Conservation (phyloP, 2,329 filamentous ascomycete genomes). For the Arthrobotrys entomopaga region DNA sequence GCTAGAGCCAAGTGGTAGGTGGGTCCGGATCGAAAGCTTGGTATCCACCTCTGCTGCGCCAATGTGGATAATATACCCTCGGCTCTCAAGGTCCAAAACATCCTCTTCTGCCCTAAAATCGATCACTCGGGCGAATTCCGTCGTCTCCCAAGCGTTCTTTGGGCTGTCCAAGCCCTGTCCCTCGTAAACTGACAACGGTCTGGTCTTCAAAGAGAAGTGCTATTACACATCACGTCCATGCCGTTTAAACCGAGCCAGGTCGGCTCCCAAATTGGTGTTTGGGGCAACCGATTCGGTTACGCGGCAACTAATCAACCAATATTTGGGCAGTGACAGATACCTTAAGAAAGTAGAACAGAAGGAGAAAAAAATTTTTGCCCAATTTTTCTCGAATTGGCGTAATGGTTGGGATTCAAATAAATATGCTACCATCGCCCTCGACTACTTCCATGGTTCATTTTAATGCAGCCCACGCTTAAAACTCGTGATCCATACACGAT, state of each 20-base stretch:
- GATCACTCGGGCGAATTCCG: conserved; percentile 45
- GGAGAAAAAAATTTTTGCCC: conserved; percentile 25
- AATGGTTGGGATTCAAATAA: conserved; percentile 18
- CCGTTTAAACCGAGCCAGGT: conserved; percentile 46
- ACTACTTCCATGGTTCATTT: conserved; percentile 23
- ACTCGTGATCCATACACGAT: conserved; percentile 29
- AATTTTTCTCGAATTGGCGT: conserved; percentile 6
- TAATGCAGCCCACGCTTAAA: conserved; percentile 11
- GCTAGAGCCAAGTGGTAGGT: conserved; percentile 39
- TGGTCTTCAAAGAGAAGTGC: neutral
- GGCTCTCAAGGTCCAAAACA: conserved; percentile 25
- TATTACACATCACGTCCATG: conserved; percentile 23
- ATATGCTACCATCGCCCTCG: conserved; percentile 31
- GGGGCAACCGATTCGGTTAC: conserved; percentile 48
- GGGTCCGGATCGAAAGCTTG: conserved; percentile 48
- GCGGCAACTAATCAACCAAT: conserved; percentile 45
- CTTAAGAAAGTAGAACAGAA: conserved; percentile 4
- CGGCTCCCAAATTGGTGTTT: conserved; percentile 22
- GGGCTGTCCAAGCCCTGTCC: no score
- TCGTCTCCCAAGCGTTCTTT: conserved; percentile 38
- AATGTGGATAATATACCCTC: conserved; percentile 50
- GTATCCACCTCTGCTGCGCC: conserved; percentile 14
- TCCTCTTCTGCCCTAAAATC: conserved; percentile 4
- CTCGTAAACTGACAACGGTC: no score
- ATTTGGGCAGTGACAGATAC: neutral